Base-by-base conservation (phyloP, 192 early-diverging fungal genomes). In the Funneliformis mosseae region DNA sequence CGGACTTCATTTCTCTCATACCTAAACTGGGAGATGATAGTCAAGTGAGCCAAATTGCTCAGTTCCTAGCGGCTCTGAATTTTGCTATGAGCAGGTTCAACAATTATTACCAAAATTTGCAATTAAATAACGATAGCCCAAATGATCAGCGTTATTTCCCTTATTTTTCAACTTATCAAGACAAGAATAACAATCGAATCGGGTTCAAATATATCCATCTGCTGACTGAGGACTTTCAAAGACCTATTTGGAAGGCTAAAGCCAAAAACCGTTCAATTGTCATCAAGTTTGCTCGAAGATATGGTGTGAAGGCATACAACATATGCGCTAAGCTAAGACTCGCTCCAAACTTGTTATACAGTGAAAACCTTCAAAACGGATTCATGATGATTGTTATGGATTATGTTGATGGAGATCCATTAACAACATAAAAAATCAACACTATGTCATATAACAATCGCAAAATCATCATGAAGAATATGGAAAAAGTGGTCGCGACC, bases 321-420 rank as follows among this genome's bases (percentile, higher is more conserved):
- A 21, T 63, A 63, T 63, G 61, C 27, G 61, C 61, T 63, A 10
- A 63, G 61, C n/a, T 27, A 23, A 27, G 61, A 27, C 27, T 63
- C 5, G 9, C 61, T 63, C 61, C 61, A 23, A 21, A 63, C 5
- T 27, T 63, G 61, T 27, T 63, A 21, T 63, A 63, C 27, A 4
- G 18, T 63, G 61, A 9, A 6, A 43, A 43, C 42, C n/a, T 27
- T 63, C 61, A 63, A 27, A 5, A 63, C 27, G 61, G 61, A 63
- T 63, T 63, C 27, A 63, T 63, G 27, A 63, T 63, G 61, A 63
- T 63, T 23, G 18, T 63, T 21, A 63, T 63, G 61, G 61, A 63
- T 23, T 63, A 63, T 27, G 61, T 5, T 5, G n/a, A 63, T 21
- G n/a, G 18, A 63, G 18, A 21, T 5, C 42, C 42, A 8, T 43